A percentile compares a stretch with the other conserved stretches of the same genome.
phyloP scores from a whole-genome alignment of 495 filamentous ascomycete species.

The Penicillium taxi region DNA sequence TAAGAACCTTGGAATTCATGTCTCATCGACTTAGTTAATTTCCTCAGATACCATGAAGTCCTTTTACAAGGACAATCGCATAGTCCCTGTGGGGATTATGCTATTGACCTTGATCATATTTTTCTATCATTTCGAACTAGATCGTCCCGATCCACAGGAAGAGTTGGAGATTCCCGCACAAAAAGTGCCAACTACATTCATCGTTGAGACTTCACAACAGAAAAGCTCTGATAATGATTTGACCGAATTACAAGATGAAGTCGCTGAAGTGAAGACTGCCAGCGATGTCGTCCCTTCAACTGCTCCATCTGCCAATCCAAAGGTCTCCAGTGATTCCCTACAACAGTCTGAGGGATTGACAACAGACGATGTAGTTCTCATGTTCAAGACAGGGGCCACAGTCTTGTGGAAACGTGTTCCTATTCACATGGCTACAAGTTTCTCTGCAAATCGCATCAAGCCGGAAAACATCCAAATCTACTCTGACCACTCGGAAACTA shows the following conservation, averaged over 20 bases:
- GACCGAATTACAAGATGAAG: too few species aligned
- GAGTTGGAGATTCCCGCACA: constrained; percentile 8
- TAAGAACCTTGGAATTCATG: background rate
- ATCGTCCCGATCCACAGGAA: constrained; percentile 9
- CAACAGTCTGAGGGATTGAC: constrained; percentile 18
- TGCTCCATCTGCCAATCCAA: constrained; percentile 22
- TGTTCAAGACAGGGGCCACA: constrained; percentile 34
- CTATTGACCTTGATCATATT: constrained; percentile 19
- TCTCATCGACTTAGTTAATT: background rate
- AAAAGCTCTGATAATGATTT: too few species aligned
- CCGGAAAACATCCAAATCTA: constrained; percentile 24
- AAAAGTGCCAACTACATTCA: constrained; percentile 2
- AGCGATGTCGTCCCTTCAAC: constrained; percentile 7
- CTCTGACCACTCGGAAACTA: constrained; percentile 28
- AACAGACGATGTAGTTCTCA: constrained; percentile 30
- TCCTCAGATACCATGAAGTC: background rate
- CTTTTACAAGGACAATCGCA: constrained; percentile 22
- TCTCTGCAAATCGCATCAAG: constrained; percentile 17
- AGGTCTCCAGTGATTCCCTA: constrained; percentile 12
- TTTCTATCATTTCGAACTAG: constrained; percentile 19
- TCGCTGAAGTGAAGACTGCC: background rate
- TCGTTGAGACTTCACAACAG: constrained; percentile 4
- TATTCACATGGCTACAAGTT: constrained; percentile 21
- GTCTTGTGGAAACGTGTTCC: constrained; percentile 29
- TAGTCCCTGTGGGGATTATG: constrained; percentile 23